Evolutionary conservation across 768 basidiomycete species (phyloP).

Genomic region (Leccinum aurantiacum): DNA sequence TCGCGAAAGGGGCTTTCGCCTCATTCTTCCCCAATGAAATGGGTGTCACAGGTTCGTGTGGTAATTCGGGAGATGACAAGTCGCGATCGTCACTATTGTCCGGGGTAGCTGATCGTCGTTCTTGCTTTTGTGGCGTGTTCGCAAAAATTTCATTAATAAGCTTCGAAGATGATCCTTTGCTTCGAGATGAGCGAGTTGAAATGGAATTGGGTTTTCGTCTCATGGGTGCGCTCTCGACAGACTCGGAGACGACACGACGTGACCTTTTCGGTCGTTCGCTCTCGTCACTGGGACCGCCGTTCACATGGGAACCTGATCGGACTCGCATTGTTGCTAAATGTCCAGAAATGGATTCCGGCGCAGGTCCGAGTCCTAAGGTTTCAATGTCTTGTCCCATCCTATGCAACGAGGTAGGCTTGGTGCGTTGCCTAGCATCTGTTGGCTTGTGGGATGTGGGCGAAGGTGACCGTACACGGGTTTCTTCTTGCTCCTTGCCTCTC

Average conservation of each 20-base stretch:
- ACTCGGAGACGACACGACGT: conserved; percentile 25
- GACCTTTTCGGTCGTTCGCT: conserved; percentile 1
- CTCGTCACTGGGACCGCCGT: conserved; percentile 1
- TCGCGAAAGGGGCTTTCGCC: conserved; percentile 10
- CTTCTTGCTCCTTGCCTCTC: conserved; percentile 9
- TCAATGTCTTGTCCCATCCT: conserved; percentile 11
- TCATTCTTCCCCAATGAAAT: conserved; percentile 27
- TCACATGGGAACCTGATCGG: conserved; percentile 15
- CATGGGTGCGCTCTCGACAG: conserved; percentile 6
- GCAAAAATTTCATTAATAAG: background rate
- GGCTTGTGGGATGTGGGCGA: conserved; percentile 10
- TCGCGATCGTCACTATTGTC: conserved; percentile 20
- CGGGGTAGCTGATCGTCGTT: conserved; percentile 14
- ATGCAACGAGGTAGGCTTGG: conserved; percentile 15
- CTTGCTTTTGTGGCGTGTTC: conserved; percentile 3
- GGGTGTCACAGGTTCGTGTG: conserved; percentile 34
- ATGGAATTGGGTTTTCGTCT: conserved; percentile 5
- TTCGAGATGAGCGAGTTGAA: conserved; percentile 2
- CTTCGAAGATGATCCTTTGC: conserved; percentile 13
- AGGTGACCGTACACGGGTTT: conserved; percentile 1
- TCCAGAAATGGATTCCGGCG: conserved; percentile 30
- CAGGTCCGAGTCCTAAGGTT: conserved; percentile 19
- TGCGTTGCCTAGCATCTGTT: conserved; percentile 8
- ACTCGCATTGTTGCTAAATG: conserved; percentile 26
- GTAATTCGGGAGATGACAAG: conserved; percentile 33